phyloP scores from a whole-genome alignment of 345 rosid species.

The Linum lewisii region DNA sequence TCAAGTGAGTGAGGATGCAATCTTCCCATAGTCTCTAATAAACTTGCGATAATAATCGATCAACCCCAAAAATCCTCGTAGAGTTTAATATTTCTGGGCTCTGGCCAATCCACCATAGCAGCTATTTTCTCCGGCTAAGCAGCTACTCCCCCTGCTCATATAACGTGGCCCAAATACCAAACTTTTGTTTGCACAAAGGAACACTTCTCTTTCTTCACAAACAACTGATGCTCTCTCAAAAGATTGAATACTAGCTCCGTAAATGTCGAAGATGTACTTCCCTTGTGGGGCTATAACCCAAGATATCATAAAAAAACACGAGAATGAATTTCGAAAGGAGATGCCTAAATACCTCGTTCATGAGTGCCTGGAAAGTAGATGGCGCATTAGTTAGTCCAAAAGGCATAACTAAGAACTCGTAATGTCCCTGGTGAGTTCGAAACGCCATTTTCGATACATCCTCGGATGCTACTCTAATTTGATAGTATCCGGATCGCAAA shows the following conservation, averaged over 20 bases:
- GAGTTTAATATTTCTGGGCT: no score
- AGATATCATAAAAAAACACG: background rate
- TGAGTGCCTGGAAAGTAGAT: background rate
- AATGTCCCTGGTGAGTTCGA: background rate
- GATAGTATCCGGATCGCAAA: background rate
- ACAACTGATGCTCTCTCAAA: background rate
- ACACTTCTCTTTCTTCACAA: background rate
- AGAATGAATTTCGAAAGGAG: background rate
- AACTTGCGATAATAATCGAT: no score
- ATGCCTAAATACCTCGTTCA: slow-evolving; percentile 1
- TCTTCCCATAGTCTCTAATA: no score
- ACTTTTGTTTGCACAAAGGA: background rate
- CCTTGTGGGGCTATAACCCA: background rate
- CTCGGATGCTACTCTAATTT: background rate
- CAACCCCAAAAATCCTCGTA: no score
- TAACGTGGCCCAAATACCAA: no score
- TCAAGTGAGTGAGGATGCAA: no score
- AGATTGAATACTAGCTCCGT: background rate
- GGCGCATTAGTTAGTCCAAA: background rate
- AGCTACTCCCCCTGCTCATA: no score
- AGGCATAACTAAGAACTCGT: no score
- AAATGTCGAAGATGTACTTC: background rate
- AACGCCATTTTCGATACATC: background rate
- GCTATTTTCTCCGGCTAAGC: no score
- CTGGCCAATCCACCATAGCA: no score